phyloP scores from a whole-genome alignment of 2,329 filamentous ascomycete species.

The Akanthomyces muscarius region DNA sequence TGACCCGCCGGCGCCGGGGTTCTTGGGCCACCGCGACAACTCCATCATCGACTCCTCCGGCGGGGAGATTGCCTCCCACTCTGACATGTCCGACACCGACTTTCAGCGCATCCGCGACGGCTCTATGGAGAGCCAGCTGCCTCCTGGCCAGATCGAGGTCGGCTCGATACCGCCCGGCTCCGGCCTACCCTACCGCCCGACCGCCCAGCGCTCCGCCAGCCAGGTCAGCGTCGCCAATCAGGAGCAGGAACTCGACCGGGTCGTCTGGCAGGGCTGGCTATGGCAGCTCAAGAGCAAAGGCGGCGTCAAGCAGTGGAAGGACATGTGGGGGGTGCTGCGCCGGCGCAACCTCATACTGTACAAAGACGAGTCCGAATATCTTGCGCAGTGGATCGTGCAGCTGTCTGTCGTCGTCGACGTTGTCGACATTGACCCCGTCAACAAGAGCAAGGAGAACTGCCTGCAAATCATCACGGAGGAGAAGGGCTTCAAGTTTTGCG shows the following conservation, averaged over 20 bases:
- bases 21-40: constrained; percentile 45
- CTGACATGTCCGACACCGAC: constrained; percentile 78
- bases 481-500: constrained; percentile 73
- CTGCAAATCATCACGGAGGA: constrained; percentile 93
- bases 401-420: constrained; percentile 79
- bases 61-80: constrained; percentile 72
- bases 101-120: constrained; percentile 44
- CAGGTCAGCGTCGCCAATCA: constrained; percentile 56
- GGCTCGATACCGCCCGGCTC: constrained; percentile 15
- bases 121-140: constrained; percentile 48
- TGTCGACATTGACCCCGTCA: constrained; percentile 86
- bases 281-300: constrained; percentile 78
- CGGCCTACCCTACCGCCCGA: constrained; percentile 13
- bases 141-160: constrained; percentile 22
- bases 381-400: constrained; percentile 75
- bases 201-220: constrained; percentile 51
- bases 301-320: constrained; percentile 89
- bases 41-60: constrained; percentile 60
- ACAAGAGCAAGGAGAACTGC: constrained; percentile 78
- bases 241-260: constrained; percentile 71
- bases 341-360: constrained; percentile 83
- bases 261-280: constrained; percentile 92
- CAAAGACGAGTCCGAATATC: constrained; percentile 89
- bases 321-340: constrained; percentile 86
- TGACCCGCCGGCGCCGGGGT: constrained; percentile 32